These are phyloP conservation scores for Scenedesmus sp. DNA, from an alignment of 163 green algal species.

Conservation along the genomic window DNA sequence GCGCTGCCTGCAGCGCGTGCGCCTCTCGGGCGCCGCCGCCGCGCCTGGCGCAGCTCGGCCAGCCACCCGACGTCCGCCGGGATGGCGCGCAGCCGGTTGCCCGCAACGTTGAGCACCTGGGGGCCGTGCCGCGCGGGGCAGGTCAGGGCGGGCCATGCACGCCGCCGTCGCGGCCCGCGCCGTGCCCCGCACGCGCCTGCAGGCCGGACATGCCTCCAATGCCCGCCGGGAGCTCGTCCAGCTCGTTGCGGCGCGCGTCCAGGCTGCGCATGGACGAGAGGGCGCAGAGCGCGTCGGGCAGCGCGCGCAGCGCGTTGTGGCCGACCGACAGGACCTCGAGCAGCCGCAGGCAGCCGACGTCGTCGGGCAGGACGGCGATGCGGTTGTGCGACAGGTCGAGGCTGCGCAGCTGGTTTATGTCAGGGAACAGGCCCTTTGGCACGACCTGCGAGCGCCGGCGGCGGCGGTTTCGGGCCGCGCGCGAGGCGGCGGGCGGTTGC, in stretches of 20 bases:
- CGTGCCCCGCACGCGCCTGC: not conserved
- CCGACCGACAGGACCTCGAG: conserved; percentile 14
- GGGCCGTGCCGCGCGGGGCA: not conserved
- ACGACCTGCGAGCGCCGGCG: conserved; percentile 15
- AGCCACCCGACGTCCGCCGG: conserved; percentile 41
- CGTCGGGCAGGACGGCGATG: conserved; percentile 32
- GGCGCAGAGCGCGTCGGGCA: conserved; percentile 15
- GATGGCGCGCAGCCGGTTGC: conserved; percentile 28
- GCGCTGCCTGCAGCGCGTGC: too few relatives aligned
- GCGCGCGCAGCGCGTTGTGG: conserved; percentile 25
- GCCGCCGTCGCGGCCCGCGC: not conserved
- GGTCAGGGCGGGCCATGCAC: not conserved
- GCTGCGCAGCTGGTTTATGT: conserved; percentile 2
- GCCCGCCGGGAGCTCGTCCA: not conserved
- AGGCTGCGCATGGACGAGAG: conserved; percentile 1
- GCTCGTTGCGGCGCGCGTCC: conserved; percentile 14
- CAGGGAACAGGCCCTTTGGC: conserved; percentile 23
- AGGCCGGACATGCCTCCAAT: conserved; percentile 15
- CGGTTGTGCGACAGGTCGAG: conserved; percentile 34
- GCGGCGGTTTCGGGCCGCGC: too few relatives aligned
- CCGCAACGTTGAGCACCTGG: conserved; percentile 37
- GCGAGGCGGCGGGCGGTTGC: too few relatives aligned
- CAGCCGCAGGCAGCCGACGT: conserved; percentile 7
- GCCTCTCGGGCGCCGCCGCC: too few relatives aligned
- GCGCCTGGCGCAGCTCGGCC: too few relatives aligned